Base-by-base conservation (phyloP, 169 alveolate species). In the Plasmodium relictum region DNA sequence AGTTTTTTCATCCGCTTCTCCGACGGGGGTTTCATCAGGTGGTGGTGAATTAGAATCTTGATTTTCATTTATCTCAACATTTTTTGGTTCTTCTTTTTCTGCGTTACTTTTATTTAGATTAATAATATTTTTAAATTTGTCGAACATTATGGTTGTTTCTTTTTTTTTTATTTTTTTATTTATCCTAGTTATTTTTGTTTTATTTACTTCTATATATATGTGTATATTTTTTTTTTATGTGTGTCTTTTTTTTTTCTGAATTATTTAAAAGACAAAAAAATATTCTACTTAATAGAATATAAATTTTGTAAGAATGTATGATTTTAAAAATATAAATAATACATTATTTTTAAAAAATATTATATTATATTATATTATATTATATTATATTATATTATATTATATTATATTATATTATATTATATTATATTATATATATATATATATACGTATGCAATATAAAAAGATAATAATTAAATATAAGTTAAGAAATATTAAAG, bases 1-100 rank as follows among this genome's bases (percentile, higher is more conserved):
- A 12, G 89, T 78, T 16, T 66, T 91, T 44, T 92, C 93, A 59
- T 88, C 85, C 39, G 89, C 54, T 50, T 58, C 89, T 10, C 41
- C 78, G 10, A 62, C 7, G 9, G 89, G 48, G 31, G 45, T 56
- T 26, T 76, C 89, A 16, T 26, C 61, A 8, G 54, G 24, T 26
- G 22, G 14, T n/a, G 24, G 73, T 7, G 14, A 50, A 68, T 56
- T 65, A n/a, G 50, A 69, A 68, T 76, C 76, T 31, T 48, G 62
- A 70, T 76, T 76, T 22, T 76, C 73, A 42, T 76, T 63, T 24
- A 16, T 41, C 24, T 76, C 89, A 9, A 44, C 78, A 20, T 76
- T 76, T 44, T 76, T 76, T 22, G 42, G 24, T 65, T 26, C 89
- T 18, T 65, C 89, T 56, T 76, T 76, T 20, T 76, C 78, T 39